Percentiles rank a stretch among this genome's conserved stretches.
Evolutionary conservation across 2,329 filamentous ascomycete species (phyloP).

Genomic region (Balansia obtecta): DNA sequence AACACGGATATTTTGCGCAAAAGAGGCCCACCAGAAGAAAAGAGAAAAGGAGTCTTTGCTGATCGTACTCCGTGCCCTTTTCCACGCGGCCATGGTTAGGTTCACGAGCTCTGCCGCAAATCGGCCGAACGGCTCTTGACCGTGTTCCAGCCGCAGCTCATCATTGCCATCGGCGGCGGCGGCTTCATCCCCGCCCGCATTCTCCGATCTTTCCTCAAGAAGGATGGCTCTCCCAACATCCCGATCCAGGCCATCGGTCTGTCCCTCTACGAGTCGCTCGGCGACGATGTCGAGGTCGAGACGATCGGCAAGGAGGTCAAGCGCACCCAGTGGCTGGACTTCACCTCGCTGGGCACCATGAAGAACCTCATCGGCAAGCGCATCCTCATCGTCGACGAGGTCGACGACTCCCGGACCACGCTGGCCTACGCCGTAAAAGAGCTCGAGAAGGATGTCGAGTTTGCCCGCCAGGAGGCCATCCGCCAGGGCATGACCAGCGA

Average conservation of each 20-base stretch:
- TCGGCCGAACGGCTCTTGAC: constrained; percentile 70
- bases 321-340: constrained; percentile 94
- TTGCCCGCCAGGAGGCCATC: constrained; percentile 57
- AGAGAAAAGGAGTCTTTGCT: constrained; percentile 1
- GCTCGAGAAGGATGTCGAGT: constrained; percentile 86
- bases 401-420: constrained; percentile 89
- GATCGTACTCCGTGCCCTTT: not conserved
- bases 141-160: constrained; percentile 83
- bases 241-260: constrained; percentile 98
- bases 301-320: constrained; percentile 85
- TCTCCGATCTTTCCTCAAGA: constrained; percentile 93
- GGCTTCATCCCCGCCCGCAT: constrained; percentile 96
- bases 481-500: constrained; percentile 58
- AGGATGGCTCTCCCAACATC: constrained; percentile 78
- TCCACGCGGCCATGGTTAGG: constrained; percentile 37
- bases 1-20: not conserved
- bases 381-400: constrained; percentile 87
- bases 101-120: constrained; percentile 93
- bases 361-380: constrained; percentile 82
- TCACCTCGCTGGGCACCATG: constrained; percentile 72
- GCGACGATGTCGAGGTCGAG: constrained; percentile 45
- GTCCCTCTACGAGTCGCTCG: constrained; percentile 85
- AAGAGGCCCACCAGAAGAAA: too few species aligned
- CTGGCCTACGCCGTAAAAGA: constrained; percentile 89
- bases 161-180: constrained; percentile 96